Evolutionary conservation across 2,329 filamentous ascomycete species (phyloP), one percentile per base, ranked within the genome.

Genomic region (Emydomyces testavorans): DNA sequence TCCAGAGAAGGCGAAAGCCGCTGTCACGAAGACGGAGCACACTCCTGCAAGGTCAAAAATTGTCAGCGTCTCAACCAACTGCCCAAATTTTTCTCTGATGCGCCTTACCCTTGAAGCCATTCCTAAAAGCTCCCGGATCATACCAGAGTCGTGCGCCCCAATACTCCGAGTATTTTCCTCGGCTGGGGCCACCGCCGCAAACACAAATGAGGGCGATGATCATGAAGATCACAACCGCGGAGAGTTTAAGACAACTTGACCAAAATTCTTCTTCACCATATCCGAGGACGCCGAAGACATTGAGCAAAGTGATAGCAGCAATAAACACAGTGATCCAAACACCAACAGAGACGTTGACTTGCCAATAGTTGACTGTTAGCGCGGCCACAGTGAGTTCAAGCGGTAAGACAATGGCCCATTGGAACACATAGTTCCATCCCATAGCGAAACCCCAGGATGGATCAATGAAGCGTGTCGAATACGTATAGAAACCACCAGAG

Each of bases 231-330:
- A 92, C 82, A 15, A 93, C 78, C 31, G 86, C 85, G 18, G 82
- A 73, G 40, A 93, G 78, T 62, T 94, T 94, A 65, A 94, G 69
- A 43, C 87, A 78, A 44, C 82, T 80, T 60, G 90, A 88, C 53
- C 85, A 69, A 54, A 90, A 90, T 58, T 92, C 85, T 26, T 84
- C 84, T 63, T 92, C 85, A 55, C 85, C 85, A 55, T 90, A 92
- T 16, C 81, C 83, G 61, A 84, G 84, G 56, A 94, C 81, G 37
- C 86, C 85, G 59, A 86, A 89, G 52, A 90, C 65, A 60, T 93
- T 93, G 65, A 93, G 90, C 36, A 65, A 54, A 41, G 89, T 71
- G 56, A 92, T 87, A 42, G 80, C 58, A 24, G 79, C 44, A 35
- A 90, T 73, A 64, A 93, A 94, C 34, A 93, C 66, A 43, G 83